Conservation (phyloP, 2,329 filamentous ascomycete species). For the Fusarium buharicum region DNA sequence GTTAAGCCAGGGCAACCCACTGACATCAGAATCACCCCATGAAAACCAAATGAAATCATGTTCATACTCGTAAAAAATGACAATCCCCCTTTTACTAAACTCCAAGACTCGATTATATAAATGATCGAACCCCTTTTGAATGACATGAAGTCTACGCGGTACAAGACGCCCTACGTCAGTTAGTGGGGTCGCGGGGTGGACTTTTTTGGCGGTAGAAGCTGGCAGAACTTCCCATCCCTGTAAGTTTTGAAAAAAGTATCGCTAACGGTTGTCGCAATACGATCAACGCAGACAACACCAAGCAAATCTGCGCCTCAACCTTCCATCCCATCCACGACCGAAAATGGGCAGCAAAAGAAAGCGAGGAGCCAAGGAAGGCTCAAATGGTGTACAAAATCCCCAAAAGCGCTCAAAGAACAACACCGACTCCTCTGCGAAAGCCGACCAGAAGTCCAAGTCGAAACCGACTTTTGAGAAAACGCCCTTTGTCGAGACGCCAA, state of each 20-base stretch:
- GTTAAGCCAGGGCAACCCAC: no score
- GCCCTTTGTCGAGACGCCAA: constrained; percentile 63
- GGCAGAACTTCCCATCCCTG: constrained; percentile 34
- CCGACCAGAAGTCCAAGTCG: constrained; percentile 40
- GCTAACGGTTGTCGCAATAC: constrained; percentile 23
- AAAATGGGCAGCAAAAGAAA: constrained; percentile 53
- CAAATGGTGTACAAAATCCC: constrained; percentile 41
- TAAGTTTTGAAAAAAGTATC: constrained; percentile 31
- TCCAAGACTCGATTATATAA: not conserved
- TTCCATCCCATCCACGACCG: constrained; percentile 1
- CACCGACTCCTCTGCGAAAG: constrained; percentile 31
- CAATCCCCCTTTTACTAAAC: not conserved
- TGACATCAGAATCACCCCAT: no score
- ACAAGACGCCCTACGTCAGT: constrained; percentile 4
- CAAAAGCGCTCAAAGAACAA: constrained; percentile 50
- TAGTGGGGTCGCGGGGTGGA: constrained; percentile 36
- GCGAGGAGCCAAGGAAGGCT: constrained; percentile 48
- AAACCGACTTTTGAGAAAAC: constrained; percentile 49
- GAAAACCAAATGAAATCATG: no score
- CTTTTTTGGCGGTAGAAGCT: constrained; percentile 35
- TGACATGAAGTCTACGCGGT: not conserved
- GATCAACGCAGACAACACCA: constrained; percentile 10
- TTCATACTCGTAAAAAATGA: no score
- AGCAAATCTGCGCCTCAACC: constrained; percentile 13
- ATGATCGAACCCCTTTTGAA: not conserved